These are phyloP conservation scores for Angomonas desouzai DNA, from an alignment of 208 protist genomes.

Conservation along the genomic window DNA sequence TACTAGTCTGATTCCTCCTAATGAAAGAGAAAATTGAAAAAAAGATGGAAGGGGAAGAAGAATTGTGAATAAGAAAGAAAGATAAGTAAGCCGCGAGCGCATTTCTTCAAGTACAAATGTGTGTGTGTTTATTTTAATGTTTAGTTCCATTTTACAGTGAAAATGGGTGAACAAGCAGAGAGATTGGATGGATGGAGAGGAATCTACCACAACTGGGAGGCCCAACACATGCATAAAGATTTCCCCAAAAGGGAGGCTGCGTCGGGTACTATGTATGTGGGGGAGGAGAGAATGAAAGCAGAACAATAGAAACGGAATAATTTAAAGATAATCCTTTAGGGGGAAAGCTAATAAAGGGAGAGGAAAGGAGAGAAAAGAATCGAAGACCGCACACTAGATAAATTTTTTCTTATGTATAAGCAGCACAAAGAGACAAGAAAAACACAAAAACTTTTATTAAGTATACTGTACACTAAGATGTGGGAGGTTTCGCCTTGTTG, in stretches of 20 bases:
- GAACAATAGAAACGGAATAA: too few relatives aligned
- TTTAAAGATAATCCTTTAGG: background rate
- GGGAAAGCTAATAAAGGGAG: background rate
- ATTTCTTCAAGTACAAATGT: too few relatives aligned
- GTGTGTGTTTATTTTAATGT: too few relatives aligned
- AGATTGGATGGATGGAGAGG: background rate
- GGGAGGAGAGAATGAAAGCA: constrained; percentile 13
- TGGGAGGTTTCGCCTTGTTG: background rate
- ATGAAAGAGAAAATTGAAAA: background rate
- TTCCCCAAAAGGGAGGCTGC: constrained; percentile 25
- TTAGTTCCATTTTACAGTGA: too few relatives aligned
- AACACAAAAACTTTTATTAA: constrained; percentile 4
- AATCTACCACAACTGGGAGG: constrained; percentile 69
- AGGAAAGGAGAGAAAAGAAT: background rate
- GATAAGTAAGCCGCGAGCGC: too few relatives aligned
- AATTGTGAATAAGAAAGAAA: too few relatives aligned
- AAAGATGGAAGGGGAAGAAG: background rate
- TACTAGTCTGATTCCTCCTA: background rate
- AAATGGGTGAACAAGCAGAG: background rate
- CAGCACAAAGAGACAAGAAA: background rate
- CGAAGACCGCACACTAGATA: background rate
- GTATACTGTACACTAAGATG: constrained; percentile 4
- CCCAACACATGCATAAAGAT: constrained; percentile 50
- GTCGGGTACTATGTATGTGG: constrained; percentile 78
- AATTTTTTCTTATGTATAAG: background rate